Conservation (phyloP, 208 protist genomes). For the Wallacemonas collosoma region DNA sequence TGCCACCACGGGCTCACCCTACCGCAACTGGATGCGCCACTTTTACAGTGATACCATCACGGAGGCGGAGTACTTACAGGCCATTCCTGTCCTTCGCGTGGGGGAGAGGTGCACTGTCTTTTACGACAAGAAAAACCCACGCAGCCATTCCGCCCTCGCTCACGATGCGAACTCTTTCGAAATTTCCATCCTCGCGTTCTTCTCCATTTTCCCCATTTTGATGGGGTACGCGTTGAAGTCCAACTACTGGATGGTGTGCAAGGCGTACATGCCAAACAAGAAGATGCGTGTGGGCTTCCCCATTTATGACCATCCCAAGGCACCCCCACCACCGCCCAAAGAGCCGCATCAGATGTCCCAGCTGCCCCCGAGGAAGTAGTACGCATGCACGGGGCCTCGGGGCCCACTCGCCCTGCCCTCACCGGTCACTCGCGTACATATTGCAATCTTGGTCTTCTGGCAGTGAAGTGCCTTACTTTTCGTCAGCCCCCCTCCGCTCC, state of each 20-base stretch:
- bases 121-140: constrained; percentile 84
- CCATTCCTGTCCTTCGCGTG: constrained; percentile 82
- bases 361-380: constrained; percentile 44
- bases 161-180: constrained; percentile 90
- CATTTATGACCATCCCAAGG: constrained; percentile 46
- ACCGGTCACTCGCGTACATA: too few species aligned
- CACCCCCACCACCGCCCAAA: constrained; percentile 51
- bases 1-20: constrained; percentile 83
- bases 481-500: too few species aligned
- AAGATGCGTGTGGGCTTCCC: constrained; percentile 81
- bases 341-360: constrained; percentile 58
- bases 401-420: too few species aligned
- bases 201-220: constrained; percentile 77
- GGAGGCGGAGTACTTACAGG: constrained; percentile 88
- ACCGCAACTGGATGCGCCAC: constrained; percentile 74
- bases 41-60: constrained; percentile 89
- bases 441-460: too few species aligned
- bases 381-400: not conserved
- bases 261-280: constrained; percentile 80
- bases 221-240: constrained; percentile 87
- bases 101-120: constrained; percentile 83
- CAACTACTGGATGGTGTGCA: constrained; percentile 76
- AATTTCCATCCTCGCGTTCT: constrained; percentile 77
- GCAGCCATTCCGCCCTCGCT: constrained; percentile 67
- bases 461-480: too few species aligned